Conservation (phyloP, 1,139 yeast species). For the Yamadazyma siamensis region DNA sequence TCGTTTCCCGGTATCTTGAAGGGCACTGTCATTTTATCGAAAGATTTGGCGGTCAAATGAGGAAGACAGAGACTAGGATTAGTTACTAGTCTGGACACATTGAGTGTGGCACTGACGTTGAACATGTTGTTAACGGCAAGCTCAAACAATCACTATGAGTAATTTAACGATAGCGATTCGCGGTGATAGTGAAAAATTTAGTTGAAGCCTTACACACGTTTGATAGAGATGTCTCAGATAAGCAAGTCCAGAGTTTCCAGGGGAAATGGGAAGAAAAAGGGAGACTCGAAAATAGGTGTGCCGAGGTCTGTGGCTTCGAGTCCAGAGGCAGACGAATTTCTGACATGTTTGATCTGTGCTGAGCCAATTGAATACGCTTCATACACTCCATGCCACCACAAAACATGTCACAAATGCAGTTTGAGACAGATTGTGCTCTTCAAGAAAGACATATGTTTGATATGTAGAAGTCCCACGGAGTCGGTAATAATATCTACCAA, state of each 20-base stretch:
- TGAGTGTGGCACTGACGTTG: slow-evolving; percentile 73
- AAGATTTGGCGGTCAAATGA: slow-evolving; percentile 57
- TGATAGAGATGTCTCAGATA: too few relatives aligned
- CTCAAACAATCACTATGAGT: too few relatives aligned
- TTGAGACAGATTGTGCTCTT: slow-evolving; percentile 81
- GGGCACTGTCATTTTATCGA: slow-evolving; percentile 57
- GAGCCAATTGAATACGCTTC: slow-evolving; percentile 62
- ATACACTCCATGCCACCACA: slow-evolving; percentile 79
- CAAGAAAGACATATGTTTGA: slow-evolving; percentile 69
- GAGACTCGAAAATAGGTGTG: slow-evolving; percentile 5
- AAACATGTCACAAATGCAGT: slow-evolving; percentile 78
- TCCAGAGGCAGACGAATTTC: slow-evolving; percentile 18
- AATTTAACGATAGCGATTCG: too few relatives aligned
- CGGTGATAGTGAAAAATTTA: too few relatives aligned
- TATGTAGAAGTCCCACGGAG: slow-evolving; percentile 74
- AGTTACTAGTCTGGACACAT: slow-evolving; percentile 55
- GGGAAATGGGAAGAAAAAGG: slow-evolving; percentile 6
- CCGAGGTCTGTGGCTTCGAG: neutral
- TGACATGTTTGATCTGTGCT: slow-evolving; percentile 81
- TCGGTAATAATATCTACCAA: slow-evolving; percentile 54
- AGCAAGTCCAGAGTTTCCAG: slow-evolving; percentile 21
- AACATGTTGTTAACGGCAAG: slow-evolving; percentile 22
- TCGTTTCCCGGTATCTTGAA: slow-evolving; percentile 28
- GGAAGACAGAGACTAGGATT: slow-evolving; percentile 74
- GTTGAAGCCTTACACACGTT: too few relatives aligned